Conservation (phyloP, 352 stramenopile species). For the Pythium phragmitis region DNA sequence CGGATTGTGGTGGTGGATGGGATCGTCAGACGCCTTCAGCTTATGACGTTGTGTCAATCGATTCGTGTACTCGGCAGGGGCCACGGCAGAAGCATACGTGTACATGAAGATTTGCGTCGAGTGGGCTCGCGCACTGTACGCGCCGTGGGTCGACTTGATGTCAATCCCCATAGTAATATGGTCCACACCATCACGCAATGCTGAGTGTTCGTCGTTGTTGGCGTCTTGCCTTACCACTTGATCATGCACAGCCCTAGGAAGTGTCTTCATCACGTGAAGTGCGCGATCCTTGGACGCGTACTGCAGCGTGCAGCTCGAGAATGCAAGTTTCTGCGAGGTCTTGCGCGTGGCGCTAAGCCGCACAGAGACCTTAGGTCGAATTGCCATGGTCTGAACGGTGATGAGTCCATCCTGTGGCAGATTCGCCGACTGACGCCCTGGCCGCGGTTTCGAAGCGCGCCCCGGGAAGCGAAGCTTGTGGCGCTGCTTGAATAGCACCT, state of each 20-base stretch:
- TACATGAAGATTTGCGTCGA: conserved; percentile 55
- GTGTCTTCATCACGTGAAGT: conserved; percentile 65
- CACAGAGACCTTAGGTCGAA: not conserved
- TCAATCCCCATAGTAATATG: conserved; percentile 64
- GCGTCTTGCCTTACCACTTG: conserved; percentile 37
- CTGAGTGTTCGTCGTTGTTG: conserved; percentile 35
- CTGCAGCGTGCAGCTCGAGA: conserved; percentile 47
- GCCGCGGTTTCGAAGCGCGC: conserved; percentile 4
- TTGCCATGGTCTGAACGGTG: not conserved
- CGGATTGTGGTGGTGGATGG: conserved; percentile 33
- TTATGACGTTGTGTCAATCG: conserved; percentile 33
- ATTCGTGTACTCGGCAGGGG: conserved; percentile 31
- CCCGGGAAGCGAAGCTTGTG: conserved; percentile 26
- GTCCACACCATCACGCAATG: conserved; percentile 48
- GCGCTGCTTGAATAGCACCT: conserved; percentile 49
- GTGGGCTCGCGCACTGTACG: conserved; percentile 31
- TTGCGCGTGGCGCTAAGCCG: conserved; percentile 26
- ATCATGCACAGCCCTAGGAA: conserved; percentile 54
- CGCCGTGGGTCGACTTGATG: conserved; percentile 35
- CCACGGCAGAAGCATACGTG: conserved; percentile 52
- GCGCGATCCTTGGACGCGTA: conserved; percentile 43
- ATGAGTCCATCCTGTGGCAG: conserved; percentile 5
- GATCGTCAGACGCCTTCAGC: conserved; percentile 25
- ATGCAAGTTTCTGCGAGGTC: conserved; percentile 49
- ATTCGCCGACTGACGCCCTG: too few relatives aligned